Conservation (phyloP, 345 rosid genomes). For the Gossypium thurberi region DNA sequence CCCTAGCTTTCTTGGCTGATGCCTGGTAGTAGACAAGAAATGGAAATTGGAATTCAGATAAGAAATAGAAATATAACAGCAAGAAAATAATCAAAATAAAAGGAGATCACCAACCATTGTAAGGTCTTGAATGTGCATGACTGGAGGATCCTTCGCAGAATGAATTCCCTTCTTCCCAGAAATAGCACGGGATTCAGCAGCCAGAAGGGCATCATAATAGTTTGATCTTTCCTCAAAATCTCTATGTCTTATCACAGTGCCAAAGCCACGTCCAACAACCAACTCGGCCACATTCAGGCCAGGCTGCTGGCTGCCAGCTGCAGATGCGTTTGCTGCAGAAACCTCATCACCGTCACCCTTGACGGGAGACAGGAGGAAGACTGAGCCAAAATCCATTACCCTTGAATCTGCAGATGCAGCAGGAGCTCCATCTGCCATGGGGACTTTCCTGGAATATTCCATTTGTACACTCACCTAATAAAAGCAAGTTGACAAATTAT, state of each 20-base stretch:
- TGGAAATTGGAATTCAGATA: slow-evolving; percentile 6
- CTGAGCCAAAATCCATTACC: slow-evolving; percentile 97
- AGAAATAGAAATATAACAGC: neutral
- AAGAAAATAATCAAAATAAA: neutral
- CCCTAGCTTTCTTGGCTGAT: slow-evolving; percentile 81
- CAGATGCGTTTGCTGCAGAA: slow-evolving; percentile 28
- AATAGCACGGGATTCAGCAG: slow-evolving; percentile 86
- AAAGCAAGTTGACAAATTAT: neutral
- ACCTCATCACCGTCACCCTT: slow-evolving; percentile 54
- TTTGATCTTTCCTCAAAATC: slow-evolving; percentile 98
- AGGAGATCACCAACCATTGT: slow-evolving; percentile 42
- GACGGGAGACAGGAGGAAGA: slow-evolving; percentile 55
- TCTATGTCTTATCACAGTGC: slow-evolving; percentile 59
- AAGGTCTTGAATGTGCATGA: slow-evolving; percentile 72
- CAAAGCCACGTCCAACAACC: slow-evolving; percentile 74
- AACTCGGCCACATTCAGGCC: slow-evolving; percentile 83
- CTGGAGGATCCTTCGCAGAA: slow-evolving; percentile 76
- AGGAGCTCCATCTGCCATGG: slow-evolving; percentile 53
- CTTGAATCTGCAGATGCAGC: slow-evolving; percentile 63
- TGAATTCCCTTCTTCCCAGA: slow-evolving; percentile 74
- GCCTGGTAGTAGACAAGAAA: slow-evolving; percentile 37
- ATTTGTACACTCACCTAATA: slow-evolving; percentile 78
- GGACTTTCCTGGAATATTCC: slow-evolving; percentile 90
- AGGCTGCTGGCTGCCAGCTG: slow-evolving; percentile 34
- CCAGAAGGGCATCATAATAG: slow-evolving; percentile 78